Evolutionary conservation across 1,139 yeast genomes (phyloP), one percentile per base, ranked within the genome.

Genomic region (Diutina catenulata): DNA sequence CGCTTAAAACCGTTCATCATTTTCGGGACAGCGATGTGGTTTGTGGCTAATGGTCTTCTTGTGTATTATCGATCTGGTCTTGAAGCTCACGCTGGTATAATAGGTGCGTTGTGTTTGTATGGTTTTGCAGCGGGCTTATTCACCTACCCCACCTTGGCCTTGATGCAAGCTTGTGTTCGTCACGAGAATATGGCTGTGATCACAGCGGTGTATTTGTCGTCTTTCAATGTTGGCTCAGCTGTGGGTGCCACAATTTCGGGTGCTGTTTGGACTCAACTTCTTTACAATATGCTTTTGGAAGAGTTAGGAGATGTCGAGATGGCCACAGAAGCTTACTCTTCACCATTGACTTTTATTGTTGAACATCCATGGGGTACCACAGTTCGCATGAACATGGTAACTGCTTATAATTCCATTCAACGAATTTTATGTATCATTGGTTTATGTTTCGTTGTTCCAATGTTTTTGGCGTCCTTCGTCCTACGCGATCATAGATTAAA

Each of bases 281-380:
- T 31, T 10, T 41, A 41, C n/a, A 48, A 49, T 38, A 49, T 45
- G 37, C 37, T 52, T 6, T 60, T 68, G 5, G 49, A 66, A 38
- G 47, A 19, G 13, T 21, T 31, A 13, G 35, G 35, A 5, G 35
- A 31, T 21, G 35, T 18, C 9, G 21, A 43, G 2, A 37, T 51
- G 24, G 64, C 65, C 16, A 42, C 46, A 1, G 38, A 43, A 28
- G 63, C 60, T n/a, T 62, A 56, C 45, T 43, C 44, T 18, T 43
- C 49, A 16, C 66, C 66, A 7, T 59, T 51, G 43, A 45, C 47
- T 1, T 62, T 56, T 41, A 53, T 53, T 38, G 41, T 41, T 3
- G 41, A 41, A 2, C 49, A 61, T 42, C 39, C 53, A 5, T 61
- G 67, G 68, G 64, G 57, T 4, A 50, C 62, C 8, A 49, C 56